Percentiles rank a stretch among this genome's conserved stretches.
These are phyloP conservation scores for Alternaria sp. DNA, from an alignment of 2,329 filamentous ascomycete species.

Conservation along the genomic window DNA sequence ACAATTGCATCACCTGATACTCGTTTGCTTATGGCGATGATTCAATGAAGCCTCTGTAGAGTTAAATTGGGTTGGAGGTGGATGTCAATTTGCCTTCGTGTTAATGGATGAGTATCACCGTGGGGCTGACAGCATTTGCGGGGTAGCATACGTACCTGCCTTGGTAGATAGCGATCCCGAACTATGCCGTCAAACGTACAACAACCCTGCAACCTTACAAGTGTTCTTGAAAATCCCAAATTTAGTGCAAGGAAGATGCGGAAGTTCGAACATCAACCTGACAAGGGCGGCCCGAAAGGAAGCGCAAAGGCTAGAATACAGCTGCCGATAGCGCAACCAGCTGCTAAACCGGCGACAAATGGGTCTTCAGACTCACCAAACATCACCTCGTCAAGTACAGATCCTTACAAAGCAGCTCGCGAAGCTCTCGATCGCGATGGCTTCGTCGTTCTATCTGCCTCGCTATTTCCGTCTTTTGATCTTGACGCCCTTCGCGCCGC, in stretches of 20 bases:
- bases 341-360: conserved; percentile 8
- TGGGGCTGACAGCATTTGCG: conserved; percentile 8
- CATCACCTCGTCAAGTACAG: conserved; percentile 18
- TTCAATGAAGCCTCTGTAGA: not conserved
- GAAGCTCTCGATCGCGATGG: conserved; percentile 73
- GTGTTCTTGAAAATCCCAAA: not conserved
- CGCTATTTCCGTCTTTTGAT: conserved; percentile 62
- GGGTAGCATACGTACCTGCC: conserved; percentile 7
- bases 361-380: conserved; percentile 10
- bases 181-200: not conserved
- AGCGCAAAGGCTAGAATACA: conserved; percentile 20
- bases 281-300: conserved; percentile 20
- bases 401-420: conserved; percentile 50
- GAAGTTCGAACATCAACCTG: conserved; percentile 17
- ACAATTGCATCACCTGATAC: not conserved
- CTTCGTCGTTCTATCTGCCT: conserved; percentile 75
- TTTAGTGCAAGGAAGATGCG: not conserved
- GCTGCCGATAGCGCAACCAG: conserved; percentile 20
- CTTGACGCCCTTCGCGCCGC: conserved; percentile 69
- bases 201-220: not conserved
- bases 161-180: not conserved
- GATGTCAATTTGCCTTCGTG: not conserved
- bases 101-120: not conserved
- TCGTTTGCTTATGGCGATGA: not conserved
- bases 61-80: not conserved